These are phyloP conservation scores for Protomyces macrosporus DNA, from an alignment of 1,139 yeast species.

Conservation along the genomic window DNA sequence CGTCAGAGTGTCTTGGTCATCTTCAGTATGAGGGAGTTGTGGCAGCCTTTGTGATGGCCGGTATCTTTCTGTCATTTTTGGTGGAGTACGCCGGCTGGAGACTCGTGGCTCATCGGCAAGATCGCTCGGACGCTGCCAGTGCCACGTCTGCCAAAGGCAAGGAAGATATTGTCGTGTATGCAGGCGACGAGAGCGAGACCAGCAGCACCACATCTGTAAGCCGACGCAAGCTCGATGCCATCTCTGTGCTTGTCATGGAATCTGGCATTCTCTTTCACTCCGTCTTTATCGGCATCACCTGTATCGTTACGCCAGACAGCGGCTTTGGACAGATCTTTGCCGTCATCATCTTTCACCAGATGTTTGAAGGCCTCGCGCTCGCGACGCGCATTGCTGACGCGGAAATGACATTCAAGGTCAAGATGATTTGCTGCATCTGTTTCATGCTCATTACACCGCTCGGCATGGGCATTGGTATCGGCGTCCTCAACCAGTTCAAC, in stretches of 20 bases:
- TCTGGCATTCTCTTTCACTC: constrained; percentile 81
- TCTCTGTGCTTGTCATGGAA: constrained; percentile 49
- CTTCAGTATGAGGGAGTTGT: constrained; percentile 30
- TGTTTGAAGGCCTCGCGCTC: constrained; percentile 87
- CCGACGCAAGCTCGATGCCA: constrained; percentile 23
- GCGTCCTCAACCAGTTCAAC: constrained; percentile 63
- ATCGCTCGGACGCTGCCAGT: not conserved
- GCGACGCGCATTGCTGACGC: constrained; percentile 77
- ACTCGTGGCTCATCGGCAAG: not conserved
- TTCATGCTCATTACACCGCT: constrained; percentile 77
- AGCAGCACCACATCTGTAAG: not conserved
- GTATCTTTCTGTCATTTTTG: constrained; percentile 38
- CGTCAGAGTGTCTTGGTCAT: constrained; percentile 35
- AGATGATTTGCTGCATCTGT: constrained; percentile 55
- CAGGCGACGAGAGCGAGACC: not conserved
- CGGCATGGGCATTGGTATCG: constrained; percentile 79
- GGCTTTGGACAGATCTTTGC: constrained; percentile 72
- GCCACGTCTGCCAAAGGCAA: not conserved
- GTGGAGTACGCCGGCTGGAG: constrained; percentile 34
- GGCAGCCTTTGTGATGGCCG: constrained; percentile 51
- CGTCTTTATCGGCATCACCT: constrained; percentile 66
- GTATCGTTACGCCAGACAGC: constrained; percentile 60
- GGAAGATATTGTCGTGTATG: not conserved
- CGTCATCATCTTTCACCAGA: constrained; percentile 82
- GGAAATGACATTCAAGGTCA: constrained; percentile 42